phyloP scores from a whole-genome alignment of 2,329 filamentous ascomycete genomes.

The Penicillium thymicola region DNA sequence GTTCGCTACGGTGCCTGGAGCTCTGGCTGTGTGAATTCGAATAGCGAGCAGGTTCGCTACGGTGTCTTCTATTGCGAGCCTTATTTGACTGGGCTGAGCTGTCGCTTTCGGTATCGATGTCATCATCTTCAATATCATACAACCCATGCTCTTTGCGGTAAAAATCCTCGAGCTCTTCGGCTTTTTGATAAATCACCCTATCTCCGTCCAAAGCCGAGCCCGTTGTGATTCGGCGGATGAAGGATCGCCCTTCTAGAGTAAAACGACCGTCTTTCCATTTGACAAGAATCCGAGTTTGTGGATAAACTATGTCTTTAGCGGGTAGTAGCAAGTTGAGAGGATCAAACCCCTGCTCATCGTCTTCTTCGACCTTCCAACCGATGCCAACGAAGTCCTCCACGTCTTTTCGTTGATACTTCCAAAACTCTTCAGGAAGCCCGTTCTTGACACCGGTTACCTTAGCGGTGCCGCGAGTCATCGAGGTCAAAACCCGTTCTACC shows the following conservation, averaged over 20 bases:
- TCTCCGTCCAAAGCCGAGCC: conserved; percentile 13
- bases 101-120: background rate
- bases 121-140: background rate
- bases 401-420: too few species aligned
- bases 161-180: conserved; percentile 2
- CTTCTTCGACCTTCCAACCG: too few species aligned
- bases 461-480: too few species aligned
- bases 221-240: conserved; percentile 13
- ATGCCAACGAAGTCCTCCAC: too few species aligned
- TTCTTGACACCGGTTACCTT: too few species aligned
- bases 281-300: conserved; percentile 15
- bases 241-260: conserved; percentile 13
- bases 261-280: conserved; percentile 13
- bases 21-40: too few species aligned
- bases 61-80: too few species aligned
- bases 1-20: too few species aligned
- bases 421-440: too few species aligned
- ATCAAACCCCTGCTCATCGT: background rate
- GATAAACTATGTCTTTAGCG: conserved; percentile 6
- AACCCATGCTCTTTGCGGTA: conserved; percentile 5
- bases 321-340: conserved; percentile 10
- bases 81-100: too few species aligned
- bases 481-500: too few species aligned
- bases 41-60: too few species aligned
- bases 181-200: conserved; percentile 18